Evolutionary conservation across 2,329 filamentous ascomycete species (phyloP).

Genomic region (Fusarium sp.): DNA sequence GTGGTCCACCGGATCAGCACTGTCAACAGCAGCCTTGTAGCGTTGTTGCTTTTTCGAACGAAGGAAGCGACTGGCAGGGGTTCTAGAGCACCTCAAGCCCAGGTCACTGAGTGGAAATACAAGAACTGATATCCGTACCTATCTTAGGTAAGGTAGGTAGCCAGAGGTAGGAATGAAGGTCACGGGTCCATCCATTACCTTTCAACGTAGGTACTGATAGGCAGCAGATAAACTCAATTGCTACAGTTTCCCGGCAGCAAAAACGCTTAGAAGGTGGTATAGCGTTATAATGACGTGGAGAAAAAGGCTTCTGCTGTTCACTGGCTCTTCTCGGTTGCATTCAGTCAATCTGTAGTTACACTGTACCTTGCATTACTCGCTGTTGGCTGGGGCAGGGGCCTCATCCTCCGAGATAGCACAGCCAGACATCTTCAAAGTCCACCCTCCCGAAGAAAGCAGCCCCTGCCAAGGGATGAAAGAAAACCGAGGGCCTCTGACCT

Average conservation of each 20-base stretch:
- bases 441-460: constrained; percentile 14
- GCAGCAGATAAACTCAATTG: not conserved
- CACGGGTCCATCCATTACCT: too few relatives aligned
- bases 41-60: not conserved
- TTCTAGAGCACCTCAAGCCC: not conserved
- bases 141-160: not conserved
- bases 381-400: constrained; percentile 18
- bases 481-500: not conserved
- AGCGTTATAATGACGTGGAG: not conserved
- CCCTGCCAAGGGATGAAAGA: not conserved
- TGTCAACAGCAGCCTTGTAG: not conserved
- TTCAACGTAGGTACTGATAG: too few relatives aligned
- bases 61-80: constrained; percentile 4
- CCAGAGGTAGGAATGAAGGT: not conserved
- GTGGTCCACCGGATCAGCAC: constrained; percentile 22
- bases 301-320: not conserved
- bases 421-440: constrained; percentile 26
- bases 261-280: constrained; percentile 4
- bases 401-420: constrained; percentile 9
- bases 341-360: constrained; percentile 15
- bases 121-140: not conserved
- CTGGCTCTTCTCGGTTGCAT: not conserved
- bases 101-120: not conserved
- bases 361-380: constrained; percentile 35
- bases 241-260: not conserved